A percentile compares a stretch with the other conserved stretches of the same genome.
These are phyloP conservation scores for Globisporangium acanthophoron DNA, from an alignment of 352 stramenopile genomes.

Conservation along the genomic window DNA sequence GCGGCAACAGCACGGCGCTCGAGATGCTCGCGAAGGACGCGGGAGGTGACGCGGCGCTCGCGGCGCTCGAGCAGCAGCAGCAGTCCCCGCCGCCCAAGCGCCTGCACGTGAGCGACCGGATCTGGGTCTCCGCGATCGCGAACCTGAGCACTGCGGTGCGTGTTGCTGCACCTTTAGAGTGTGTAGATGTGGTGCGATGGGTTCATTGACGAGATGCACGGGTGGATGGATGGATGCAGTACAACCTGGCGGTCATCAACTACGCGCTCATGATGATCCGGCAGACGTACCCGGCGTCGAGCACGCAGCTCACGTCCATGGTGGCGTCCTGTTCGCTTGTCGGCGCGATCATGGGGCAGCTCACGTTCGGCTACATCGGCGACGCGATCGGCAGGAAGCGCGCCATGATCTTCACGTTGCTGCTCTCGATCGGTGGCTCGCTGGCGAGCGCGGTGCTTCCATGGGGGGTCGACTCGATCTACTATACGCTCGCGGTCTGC, in stretches of 20 bases:
- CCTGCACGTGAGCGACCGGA: constrained; percentile 30
- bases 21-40: constrained; percentile 2
- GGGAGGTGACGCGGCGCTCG: background rate
- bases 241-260: constrained; percentile 18
- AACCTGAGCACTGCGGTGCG: constrained; percentile 77
- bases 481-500: constrained; percentile 56
- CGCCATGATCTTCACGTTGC: constrained; percentile 72
- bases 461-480: constrained; percentile 49
- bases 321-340: constrained; percentile 70
- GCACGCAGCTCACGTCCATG: constrained; percentile 46
- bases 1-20: constrained; percentile 4
- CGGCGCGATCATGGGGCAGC: constrained; percentile 71
- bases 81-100: background rate
- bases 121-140: constrained; percentile 67
- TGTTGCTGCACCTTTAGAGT: background rate
- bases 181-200: background rate
- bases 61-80: constrained; percentile 8
- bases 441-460: constrained; percentile 49
- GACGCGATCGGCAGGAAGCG: constrained; percentile 57
- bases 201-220: background rate
- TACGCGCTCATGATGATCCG: constrained; percentile 23
- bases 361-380: constrained; percentile 79
- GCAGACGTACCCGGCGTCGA: constrained; percentile 44
- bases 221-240: background rate
- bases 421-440: constrained; percentile 62